phyloP scores from a whole-genome alignment of 2,329 filamentous ascomycete genomes.

The Samsoniella hepiali region DNA sequence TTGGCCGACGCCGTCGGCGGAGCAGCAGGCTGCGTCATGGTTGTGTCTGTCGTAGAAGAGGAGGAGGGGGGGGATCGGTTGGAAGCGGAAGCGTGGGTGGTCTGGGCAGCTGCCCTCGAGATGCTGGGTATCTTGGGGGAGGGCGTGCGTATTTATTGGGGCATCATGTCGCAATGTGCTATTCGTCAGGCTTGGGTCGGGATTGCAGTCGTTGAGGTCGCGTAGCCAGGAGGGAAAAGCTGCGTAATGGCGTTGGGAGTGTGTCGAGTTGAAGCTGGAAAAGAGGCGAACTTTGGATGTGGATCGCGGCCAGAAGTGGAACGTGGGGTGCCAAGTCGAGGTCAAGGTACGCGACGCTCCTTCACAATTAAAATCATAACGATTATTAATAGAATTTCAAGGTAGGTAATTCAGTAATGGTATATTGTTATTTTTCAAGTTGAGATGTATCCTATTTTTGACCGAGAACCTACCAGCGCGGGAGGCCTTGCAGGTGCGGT shows the following conservation, averaged over 20 bases:
- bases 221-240: background rate
- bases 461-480: no score
- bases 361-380: no score
- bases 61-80: background rate
- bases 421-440: no score
- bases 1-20: slow-evolving; percentile 15
- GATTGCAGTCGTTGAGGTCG: background rate
- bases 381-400: no score
- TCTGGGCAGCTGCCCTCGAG: background rate
- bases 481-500: no score
- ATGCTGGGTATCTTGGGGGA: background rate
- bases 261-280: background rate
- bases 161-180: background rate
- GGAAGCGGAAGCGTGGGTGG: background rate
- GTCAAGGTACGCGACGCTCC: no score
- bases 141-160: background rate
- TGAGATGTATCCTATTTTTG: no score
- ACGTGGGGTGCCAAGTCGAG: background rate
- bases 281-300: background rate
- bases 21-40: slow-evolving; percentile 9
- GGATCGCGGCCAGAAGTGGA: slow-evolving; percentile 5
- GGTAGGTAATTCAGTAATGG: no score
- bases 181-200: background rate
- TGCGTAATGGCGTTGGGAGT: background rate
- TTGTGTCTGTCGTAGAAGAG: background rate